Conservation (phyloP, 2,329 filamentous ascomycete genomes). For the Phialemonium atrogriseum region DNA sequence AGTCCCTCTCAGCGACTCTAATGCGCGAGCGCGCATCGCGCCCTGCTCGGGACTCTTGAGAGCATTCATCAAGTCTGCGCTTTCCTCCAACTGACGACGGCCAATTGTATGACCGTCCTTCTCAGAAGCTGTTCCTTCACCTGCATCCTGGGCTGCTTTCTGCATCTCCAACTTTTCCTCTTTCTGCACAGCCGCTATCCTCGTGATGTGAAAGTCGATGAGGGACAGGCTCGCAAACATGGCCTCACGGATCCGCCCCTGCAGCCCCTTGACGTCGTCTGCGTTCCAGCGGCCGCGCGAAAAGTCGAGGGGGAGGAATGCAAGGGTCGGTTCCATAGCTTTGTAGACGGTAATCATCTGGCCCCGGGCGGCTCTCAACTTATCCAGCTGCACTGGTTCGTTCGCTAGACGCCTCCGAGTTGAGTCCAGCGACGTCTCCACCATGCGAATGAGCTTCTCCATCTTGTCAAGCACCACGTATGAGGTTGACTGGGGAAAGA, state of each 20-base stretch:
- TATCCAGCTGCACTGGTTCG: constrained; percentile 15
- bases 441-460: constrained; percentile 20
- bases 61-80: no score
- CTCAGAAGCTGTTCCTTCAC: no score
- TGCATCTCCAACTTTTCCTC: no score
- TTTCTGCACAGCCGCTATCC: constrained; percentile 14
- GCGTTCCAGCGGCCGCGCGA: constrained; percentile 36
- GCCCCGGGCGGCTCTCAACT: constrained; percentile 22
- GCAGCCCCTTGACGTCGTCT: constrained; percentile 29
- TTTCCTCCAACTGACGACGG: no score
- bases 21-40: no score
- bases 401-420: constrained; percentile 18
- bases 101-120: no score
- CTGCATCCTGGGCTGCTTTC: no score
- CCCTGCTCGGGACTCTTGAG: no score
- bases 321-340: constrained; percentile 27
- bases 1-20: no score
- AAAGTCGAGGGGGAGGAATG: constrained; percentile 37
- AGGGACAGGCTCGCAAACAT: constrained; percentile 25
- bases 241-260: constrained; percentile 25
- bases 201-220: constrained; percentile 33
- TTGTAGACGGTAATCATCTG: constrained; percentile 27
- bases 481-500: constrained; percentile 42
- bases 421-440: constrained; percentile 22
- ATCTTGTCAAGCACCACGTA: constrained; percentile 28